phyloP scores from a whole-genome alignment of 2,329 filamentous ascomycete genomes.

The Pyricularia sp. region DNA sequence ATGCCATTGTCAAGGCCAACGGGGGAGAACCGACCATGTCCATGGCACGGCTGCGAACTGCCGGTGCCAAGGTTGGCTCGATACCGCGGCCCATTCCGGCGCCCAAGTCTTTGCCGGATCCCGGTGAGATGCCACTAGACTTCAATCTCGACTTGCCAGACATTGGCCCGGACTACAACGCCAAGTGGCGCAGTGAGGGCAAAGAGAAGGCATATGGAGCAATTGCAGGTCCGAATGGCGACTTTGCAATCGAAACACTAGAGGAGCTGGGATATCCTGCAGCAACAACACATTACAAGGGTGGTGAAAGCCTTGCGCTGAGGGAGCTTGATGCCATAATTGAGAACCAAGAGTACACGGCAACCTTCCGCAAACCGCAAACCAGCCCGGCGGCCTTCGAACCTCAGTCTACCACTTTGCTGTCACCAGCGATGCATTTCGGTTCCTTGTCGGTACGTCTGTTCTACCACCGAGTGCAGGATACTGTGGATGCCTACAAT shows the following conservation, averaged over 20 bases:
- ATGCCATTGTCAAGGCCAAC: constrained; percentile 57
- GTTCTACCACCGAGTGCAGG: constrained; percentile 64
- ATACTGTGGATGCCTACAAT: constrained; percentile 48
- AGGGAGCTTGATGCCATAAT: constrained; percentile 48
- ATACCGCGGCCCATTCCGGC: constrained; percentile 52
- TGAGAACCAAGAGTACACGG: constrained; percentile 54
- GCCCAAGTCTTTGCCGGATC: constrained; percentile 52
- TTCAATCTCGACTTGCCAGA: constrained; percentile 30
- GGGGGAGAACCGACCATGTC: constrained; percentile 66
- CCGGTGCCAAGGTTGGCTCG: constrained; percentile 52
- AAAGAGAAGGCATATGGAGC: constrained; percentile 44
- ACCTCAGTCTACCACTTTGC: constrained; percentile 62
- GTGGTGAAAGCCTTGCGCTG: constrained; percentile 61
- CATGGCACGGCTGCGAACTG: constrained; percentile 55
- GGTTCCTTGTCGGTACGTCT: constrained; percentile 60
- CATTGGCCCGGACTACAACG: constrained; percentile 50
- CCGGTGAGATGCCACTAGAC: constrained; percentile 50
- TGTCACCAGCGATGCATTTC: constrained; percentile 68
- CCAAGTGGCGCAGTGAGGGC: constrained; percentile 36
- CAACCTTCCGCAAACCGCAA: constrained; percentile 67
- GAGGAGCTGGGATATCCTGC: constrained; percentile 58
- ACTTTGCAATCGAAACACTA: constrained; percentile 64
- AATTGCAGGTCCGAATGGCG: constrained; percentile 56
- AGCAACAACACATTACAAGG: constrained; percentile 57
- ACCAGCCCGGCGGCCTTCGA: constrained; percentile 66